Evolutionary conservation across 169 alveolate genomes (phyloP).

Genomic region (Plasmodium chabaudi): DNA sequence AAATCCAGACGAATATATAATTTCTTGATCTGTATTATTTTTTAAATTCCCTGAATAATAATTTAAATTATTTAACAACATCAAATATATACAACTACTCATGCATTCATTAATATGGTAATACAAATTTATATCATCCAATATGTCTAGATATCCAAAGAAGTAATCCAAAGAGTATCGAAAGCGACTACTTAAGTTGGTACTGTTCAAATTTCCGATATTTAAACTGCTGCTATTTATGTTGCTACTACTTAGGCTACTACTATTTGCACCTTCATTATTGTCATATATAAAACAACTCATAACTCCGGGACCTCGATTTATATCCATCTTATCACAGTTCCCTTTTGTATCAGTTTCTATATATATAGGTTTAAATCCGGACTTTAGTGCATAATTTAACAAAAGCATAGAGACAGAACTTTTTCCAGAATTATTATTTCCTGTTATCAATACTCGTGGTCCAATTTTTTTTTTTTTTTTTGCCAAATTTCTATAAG

Average conservation of each 20-base stretch:
- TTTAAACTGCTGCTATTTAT: slow-evolving; percentile 78
- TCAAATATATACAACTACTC: slow-evolving; percentile 32
- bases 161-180: slow-evolving; percentile 85
- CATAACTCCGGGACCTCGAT: slow-evolving; percentile 49
- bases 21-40: slow-evolving; percentile 15
- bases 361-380: slow-evolving; percentile 88
- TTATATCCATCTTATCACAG: slow-evolving; percentile 42
- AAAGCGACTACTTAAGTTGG: slow-evolving; percentile 70
- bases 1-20: slow-evolving; percentile 82
- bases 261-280: slow-evolving; percentile 1
- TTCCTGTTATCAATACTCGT: slow-evolving; percentile 89
- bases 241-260: slow-evolving; percentile 80
- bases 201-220: slow-evolving; percentile 87
- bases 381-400: slow-evolving; percentile 89
- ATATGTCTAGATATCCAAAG: slow-evolving; percentile 86
- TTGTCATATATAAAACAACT: slow-evolving; percentile 66
- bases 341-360: slow-evolving; percentile 89
- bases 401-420: slow-evolving; percentile 86
- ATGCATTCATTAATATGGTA: slow-evolving; percentile 70
- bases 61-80: slow-evolving; percentile 75
- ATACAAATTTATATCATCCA: slow-evolving; percentile 85
- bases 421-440: slow-evolving; percentile 91
- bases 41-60: slow-evolving; percentile 14
- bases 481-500: slow-evolving; percentile 87
- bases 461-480: slow-evolving; percentile 88